phyloP scores from a whole-genome alignment of 2,329 filamentous ascomycete genomes.

The Ceratocystis diversiconidia region DNA sequence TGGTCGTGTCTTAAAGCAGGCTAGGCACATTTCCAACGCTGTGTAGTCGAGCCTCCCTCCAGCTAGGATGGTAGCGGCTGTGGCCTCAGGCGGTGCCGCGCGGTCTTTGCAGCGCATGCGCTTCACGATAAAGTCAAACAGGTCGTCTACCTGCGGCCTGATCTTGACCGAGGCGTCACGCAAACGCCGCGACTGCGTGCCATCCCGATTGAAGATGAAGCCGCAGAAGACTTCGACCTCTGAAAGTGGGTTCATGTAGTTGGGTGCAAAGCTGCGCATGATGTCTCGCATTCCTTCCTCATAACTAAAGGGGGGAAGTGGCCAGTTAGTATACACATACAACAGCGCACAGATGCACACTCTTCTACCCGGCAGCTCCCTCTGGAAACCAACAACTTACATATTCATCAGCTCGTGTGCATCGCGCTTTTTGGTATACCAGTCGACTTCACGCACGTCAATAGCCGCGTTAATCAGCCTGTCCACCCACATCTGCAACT shows the following conservation, averaged over 20 bases:
- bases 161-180: constrained; percentile 38
- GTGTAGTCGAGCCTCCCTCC: not conserved
- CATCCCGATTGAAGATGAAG: constrained; percentile 38
- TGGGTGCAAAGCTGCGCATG: constrained; percentile 24
- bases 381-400: constrained; percentile 26
- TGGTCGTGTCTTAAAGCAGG: constrained; percentile 22
- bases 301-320: constrained; percentile 7
- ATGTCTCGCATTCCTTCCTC: constrained; percentile 21
- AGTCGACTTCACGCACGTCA: constrained; percentile 23
- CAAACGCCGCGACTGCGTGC: constrained; percentile 36
- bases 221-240: constrained; percentile 44
- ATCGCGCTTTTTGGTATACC: constrained; percentile 25
- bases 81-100: not conserved
- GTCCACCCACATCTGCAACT: constrained; percentile 25
- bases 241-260: constrained; percentile 30
- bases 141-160: constrained; percentile 37
- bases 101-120: constrained; percentile 24
- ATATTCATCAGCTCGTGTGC: constrained; percentile 33
- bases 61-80: not conserved
- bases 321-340: not conserved
- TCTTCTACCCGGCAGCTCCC: no score
- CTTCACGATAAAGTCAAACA: constrained; percentile 30
- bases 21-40: constrained; percentile 19
- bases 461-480: constrained; percentile 19
- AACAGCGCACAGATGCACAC: not conserved